These are phyloP conservation scores for Cladorrhinum sp. DNA, from an alignment of 2,329 filamentous ascomycete genomes.

Conservation along the genomic window DNA sequence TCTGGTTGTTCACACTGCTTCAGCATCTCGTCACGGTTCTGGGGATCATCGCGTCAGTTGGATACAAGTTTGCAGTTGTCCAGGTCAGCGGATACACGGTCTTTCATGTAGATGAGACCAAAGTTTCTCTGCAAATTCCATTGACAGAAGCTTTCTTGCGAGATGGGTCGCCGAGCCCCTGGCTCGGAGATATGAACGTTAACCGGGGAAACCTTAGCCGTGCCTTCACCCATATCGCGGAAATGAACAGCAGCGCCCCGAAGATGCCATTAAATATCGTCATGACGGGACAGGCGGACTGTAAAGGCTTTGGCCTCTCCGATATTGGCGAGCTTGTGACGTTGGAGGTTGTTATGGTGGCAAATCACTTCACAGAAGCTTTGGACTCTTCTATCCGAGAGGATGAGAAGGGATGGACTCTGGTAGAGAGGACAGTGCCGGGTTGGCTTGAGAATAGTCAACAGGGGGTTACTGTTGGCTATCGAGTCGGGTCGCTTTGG, in stretches of 20 bases:
- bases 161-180: slow-evolving; percentile 1
- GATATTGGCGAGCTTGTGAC: not conserved
- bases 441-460: not conserved
- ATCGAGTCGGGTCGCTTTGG: not conserved
- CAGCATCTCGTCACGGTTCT: slow-evolving; percentile 1
- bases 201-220: not conserved
- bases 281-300: slow-evolving; percentile 2
- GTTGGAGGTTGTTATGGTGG: slow-evolving; percentile 5
- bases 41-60: not conserved
- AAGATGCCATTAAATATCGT: not conserved
- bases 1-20: not conserved
- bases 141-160: not conserved
- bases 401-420: not conserved
- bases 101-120: not conserved
- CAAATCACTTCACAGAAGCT: not conserved
- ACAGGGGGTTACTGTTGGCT: not conserved
- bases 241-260: not conserved
- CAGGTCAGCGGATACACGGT: not conserved
- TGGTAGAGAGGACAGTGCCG: not conserved
- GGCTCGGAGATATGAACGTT: slow-evolving; percentile 4
- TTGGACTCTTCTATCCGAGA: not conserved
- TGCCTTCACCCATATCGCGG: not conserved
- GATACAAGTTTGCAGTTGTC: slow-evolving; percentile 12
- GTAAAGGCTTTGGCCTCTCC: not conserved
- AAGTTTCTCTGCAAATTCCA: not conserved